Conservation (phyloP, 2,329 filamentous ascomycete species). For the Fusarium protoensiforme region DNA sequence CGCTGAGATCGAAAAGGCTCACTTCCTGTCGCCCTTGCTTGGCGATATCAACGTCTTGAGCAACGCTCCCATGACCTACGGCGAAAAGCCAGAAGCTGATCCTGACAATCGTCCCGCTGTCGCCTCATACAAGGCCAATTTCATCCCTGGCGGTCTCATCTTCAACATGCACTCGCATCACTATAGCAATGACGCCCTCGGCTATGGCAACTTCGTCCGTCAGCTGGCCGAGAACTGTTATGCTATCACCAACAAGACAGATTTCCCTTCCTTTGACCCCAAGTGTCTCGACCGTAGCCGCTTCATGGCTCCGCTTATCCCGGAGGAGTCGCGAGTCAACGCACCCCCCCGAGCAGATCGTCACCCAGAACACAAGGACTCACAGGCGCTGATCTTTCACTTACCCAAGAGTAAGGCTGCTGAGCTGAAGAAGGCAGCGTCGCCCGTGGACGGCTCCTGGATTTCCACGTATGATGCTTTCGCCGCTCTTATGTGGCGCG, state of each 20-base stretch:
- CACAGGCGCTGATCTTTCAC: slow-evolving; percentile 17
- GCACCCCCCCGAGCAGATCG: slow-evolving; percentile 6
- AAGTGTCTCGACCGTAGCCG: slow-evolving; percentile 48
- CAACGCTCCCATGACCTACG: slow-evolving; percentile 51
- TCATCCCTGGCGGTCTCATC: slow-evolving; percentile 54
- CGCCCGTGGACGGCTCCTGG: slow-evolving; percentile 42
- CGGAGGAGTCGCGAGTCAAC: neutral
- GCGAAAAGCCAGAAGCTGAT: slow-evolving; percentile 51
- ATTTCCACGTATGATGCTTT: slow-evolving; percentile 59
- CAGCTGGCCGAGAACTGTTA: slow-evolving; percentile 57
- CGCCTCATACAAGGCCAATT: slow-evolving; percentile 53
- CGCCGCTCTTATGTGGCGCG: slow-evolving; percentile 54
- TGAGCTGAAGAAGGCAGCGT: slow-evolving; percentile 12
- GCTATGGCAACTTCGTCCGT: slow-evolving; percentile 48
- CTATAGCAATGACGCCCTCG: slow-evolving; percentile 53
- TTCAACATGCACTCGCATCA: slow-evolving; percentile 55
- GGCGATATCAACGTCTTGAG: slow-evolving; percentile 49
- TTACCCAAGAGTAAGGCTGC: slow-evolving; percentile 12
- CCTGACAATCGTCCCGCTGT: slow-evolving; percentile 48
- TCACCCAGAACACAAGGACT: slow-evolving; percentile 10
- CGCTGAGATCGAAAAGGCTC: slow-evolving; percentile 49
- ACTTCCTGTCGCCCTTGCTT: slow-evolving; percentile 48
- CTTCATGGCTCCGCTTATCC: slow-evolving; percentile 34
- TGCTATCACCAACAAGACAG: slow-evolving; percentile 45
- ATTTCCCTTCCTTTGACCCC: slow-evolving; percentile 49